Base-by-base conservation (phyloP, 2,329 filamentous ascomycete genomes). In the Zalaria obscura region DNA sequence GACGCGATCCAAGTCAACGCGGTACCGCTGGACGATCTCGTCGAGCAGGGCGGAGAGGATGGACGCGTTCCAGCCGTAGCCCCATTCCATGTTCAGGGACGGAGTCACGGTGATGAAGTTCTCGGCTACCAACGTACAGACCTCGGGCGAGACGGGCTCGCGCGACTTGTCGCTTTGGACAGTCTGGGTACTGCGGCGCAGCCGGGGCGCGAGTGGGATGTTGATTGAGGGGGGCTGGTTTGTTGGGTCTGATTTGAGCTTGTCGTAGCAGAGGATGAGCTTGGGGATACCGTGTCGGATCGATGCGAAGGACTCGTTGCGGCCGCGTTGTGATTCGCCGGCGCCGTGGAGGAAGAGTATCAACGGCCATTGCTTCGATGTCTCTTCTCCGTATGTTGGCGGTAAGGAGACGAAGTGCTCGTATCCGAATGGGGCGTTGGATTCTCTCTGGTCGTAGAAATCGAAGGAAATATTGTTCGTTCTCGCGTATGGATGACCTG, bases 31-130 rank as follows among this genome's bases (percentile, higher is more conserved):
- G 29, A 45, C 28, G 26, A 45, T 28, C 10, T 43, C 42, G 29
- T 47, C 47, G 5, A 48, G 42, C n/a, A 48, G 37, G 8, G 42
- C 38, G 4, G 37, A 36, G 32, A 48, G 18, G 25, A 45, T 26
- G n/a, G 36, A 1, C 5, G 29, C 11, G 35, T 47, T 47, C 47
- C 47, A 48, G 28, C 47, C 47, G 27, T 47, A 48, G 29, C 47
- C 47, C 27, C 34, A 6, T 32, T 32, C 29, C 38, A 43, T 43
- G 33, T 43, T 27, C 29, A 43, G 38, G 3, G 18, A 25, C 3
- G 41, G 41, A 9, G 41, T 43, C 5, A 43, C 28, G 5, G 41
- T 43, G 29, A 43, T 41, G 28, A 43, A 43, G 10, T 41, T 32
- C 31, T 40, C 25, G 8, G 29, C 29, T 7, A 32, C 2, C 29